A percentile compares a stretch with the other conserved stretches of the same genome.
These are phyloP conservation scores for Candida smagusa DNA, from an alignment of 1,139 yeast genomes.

Conservation along the genomic window DNA sequence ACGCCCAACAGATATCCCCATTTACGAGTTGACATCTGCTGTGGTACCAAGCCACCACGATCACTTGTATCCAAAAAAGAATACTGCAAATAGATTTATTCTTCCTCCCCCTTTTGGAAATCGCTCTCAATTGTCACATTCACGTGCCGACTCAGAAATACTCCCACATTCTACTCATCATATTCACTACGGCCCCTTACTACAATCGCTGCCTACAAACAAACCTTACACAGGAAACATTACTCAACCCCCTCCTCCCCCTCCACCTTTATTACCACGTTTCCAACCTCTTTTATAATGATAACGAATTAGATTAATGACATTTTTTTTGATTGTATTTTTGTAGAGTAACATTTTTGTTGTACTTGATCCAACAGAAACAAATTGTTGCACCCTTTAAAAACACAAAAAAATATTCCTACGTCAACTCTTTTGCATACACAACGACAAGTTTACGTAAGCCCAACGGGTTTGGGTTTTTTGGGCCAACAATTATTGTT, in stretches of 20 bases:
- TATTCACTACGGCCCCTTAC: constrained; percentile 4
- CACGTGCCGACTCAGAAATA: constrained; percentile 9
- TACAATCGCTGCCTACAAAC: not conserved
- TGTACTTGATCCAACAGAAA: too few relatives aligned
- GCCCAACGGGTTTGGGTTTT: constrained; percentile 1
- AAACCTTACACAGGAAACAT: constrained; percentile 19
- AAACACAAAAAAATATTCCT: too few relatives aligned
- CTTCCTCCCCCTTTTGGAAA: constrained; percentile 32
- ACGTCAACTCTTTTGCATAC: too few relatives aligned
- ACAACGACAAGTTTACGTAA: too few relatives aligned
- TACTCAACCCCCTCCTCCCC: constrained; percentile 22
- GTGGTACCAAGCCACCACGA: constrained; percentile 21
- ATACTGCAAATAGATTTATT: constrained; percentile 12
- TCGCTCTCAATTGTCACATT: constrained; percentile 8
- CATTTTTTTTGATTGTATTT: too few relatives aligned
- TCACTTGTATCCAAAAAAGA: constrained; percentile 7
- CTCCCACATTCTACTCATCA: constrained; percentile 8
- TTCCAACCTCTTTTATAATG: constrained; percentile 36
- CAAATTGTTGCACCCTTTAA: too few relatives aligned
- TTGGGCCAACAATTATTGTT: constrained; percentile 12
- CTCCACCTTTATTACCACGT: constrained; percentile 30
- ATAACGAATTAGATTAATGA: not conserved
- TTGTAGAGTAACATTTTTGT: too few relatives aligned
- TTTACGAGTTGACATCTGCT: constrained; percentile 34
- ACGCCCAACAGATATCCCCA: constrained; percentile 30